Base-by-base conservation (phyloP, 345 rosid species). In the Boechera retrofracta region DNA sequence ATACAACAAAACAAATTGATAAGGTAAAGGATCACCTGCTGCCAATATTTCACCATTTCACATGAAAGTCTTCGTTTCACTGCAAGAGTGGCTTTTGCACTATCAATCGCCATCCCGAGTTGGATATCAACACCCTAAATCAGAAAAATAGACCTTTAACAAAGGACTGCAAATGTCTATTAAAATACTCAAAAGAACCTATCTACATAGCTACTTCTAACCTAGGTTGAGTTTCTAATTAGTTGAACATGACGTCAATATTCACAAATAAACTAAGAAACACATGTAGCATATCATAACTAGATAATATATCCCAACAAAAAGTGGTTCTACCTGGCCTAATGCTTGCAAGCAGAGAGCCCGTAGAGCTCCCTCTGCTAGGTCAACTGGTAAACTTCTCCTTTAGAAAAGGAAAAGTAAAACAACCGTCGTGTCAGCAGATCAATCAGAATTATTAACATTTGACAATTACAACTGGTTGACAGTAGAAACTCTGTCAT, bases 1-100 rank as follows among this genome's bases (percentile, higher is more conserved):
- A 8, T 6, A 51, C 32, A 51, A 65, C 53, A 58, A 21, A 51
- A 52, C 39, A 69, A 52, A 61, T 15, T 69, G 52, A 54, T 11
- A 9, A 28, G 65, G 44, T 63, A 63, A 70, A 70, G 70, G 54
- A 69, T 69, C 35, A 95, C 99, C 98, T 96, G 99, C 86, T 91
- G 97, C 99, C 99, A 96, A 75, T 89, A 93, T 82, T 92, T 96
- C 7, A 92, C 97, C 98, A 96, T 91, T 88, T 96, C 99, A 82
- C 99, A 96, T 54, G 98, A 91, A 83, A 96, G 98, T 81, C 99
- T 88, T 71, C 99, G 87, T 79, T 96, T 96, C 77, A 96, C 99
- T 55, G 99, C 98, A 58, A 96, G 92, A 73, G 98, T 96, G 75
- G 99, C 99, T 83, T 93, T 96, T 61, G 98, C 79, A 81, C 96